Conservation (phyloP, 345 rosid genomes). For the Erysimum cheiranthoides region DNA sequence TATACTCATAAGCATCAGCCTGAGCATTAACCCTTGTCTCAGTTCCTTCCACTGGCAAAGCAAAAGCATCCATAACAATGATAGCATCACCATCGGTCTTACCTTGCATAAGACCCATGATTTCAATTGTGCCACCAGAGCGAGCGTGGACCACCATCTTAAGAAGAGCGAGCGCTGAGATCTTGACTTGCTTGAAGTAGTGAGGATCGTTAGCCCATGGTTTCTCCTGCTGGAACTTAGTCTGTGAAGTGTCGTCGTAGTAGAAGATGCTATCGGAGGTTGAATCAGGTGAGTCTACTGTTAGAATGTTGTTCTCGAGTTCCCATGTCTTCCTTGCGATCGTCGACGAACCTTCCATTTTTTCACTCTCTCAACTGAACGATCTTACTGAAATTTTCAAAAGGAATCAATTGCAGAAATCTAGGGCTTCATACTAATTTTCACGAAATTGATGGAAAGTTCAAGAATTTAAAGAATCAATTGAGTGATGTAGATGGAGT, state of each 20-base stretch:
- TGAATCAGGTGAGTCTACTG: constrained; percentile 51
- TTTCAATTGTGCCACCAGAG: constrained; percentile 98
- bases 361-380: not conserved
- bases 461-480: not conserved
- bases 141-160: constrained; percentile 99
- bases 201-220: constrained; percentile 94
- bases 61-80: constrained; percentile 99
- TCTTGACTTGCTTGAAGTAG: constrained; percentile 94
- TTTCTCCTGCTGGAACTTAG: constrained; percentile 64
- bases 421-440: not conserved
- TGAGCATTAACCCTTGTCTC: constrained; percentile 98
- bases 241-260: constrained; percentile 52
- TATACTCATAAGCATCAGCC: constrained; percentile 99
- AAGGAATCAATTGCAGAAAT: not conserved
- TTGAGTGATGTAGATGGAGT: not conserved
- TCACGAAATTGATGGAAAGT: not conserved
- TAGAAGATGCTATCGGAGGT: constrained; percentile 74
- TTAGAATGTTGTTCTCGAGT: constrained; percentile 79
- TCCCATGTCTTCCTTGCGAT: constrained; percentile 98
- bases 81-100: constrained; percentile 95
- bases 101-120: constrained; percentile 99
- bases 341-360: constrained; percentile 48
- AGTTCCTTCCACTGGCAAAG: constrained; percentile 98
- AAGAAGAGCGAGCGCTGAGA: constrained; percentile 95
- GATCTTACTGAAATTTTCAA: not conserved